Evolutionary conservation across 768 basidiomycete species (phyloP), one percentile per base, ranked within the genome.

Genomic region (Naganishia vishniacii): DNA sequence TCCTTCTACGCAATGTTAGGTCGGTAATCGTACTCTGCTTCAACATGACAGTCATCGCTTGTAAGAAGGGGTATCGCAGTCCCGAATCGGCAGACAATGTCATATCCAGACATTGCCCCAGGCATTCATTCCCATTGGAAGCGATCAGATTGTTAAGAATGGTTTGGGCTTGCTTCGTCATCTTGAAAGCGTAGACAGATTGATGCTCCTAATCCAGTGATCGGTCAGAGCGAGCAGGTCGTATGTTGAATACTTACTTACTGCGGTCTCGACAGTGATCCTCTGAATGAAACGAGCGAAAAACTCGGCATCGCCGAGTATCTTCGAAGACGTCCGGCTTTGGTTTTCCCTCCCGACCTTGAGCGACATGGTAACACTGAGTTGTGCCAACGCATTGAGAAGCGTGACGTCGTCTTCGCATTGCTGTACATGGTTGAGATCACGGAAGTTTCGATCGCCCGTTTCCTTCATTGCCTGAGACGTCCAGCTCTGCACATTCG

Each of bases 231-330:
- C 20, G 49, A 51, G n/a, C 34, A 16, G 15, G 7, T 31, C 16
- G 20, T 18, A 34, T 3, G 2, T 18, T 44, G 23, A 26, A 29
- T 11, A 25, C 18, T 9, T 8, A 37, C 53, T 56, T 26, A 56
- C 53, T 26, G 53, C 53, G 13, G 53, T 56, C 34, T 56, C 53
- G 2, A 56, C 37, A 37, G 34, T 56, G 23, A 56, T 56, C 32
- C 53, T 56, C 25, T 56, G 53, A 18, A 56, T 56, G 53, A 56
- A 56, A 7, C 53, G 53, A 31, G 53, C 53, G 26, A 56, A 56
- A 56, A 56, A 56, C 34, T 56, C 53, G 23, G 53, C 53, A 25
- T 56, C 53, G 23, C 20, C 34, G 11, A 56, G 32, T 40, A 40
- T 25, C 26, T 56, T 56, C 7, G 34, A 5, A 18, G 53, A 56